Evolutionary conservation across 192 early-diverging fungal species (phyloP), one percentile per base, ranked within the genome.

Genomic region (Umbelopsis sp.): DNA sequence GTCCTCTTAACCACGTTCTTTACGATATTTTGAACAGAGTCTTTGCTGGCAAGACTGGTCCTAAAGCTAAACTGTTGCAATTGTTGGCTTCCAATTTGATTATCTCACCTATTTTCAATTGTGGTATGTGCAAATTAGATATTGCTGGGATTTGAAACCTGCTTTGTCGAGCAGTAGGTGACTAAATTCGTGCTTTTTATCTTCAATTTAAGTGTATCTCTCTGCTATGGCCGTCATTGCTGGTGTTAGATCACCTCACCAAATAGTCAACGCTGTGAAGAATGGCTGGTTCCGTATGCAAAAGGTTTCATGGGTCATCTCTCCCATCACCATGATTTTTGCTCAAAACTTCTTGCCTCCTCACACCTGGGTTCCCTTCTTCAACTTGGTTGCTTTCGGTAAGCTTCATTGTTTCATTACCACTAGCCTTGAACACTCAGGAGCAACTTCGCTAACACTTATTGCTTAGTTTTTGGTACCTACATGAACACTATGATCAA

Each of bases 331-430:
- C 3, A 91, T 94, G 86, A 82, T 85, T 23, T 81, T 93, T 76
- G 93, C 95, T 8, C 88, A 90, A 83, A 88, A 85, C 75, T 89
- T 89, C 68, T 77, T 97, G 51, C 86, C 84, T n/a, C 92, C 89
- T 12, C 80, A 85, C 46, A 79, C 90, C 49, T 97, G 94, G 94
- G 86, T 93, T 27, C 95, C 95, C 23, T 97, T 95, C 86, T 97
- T 95, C 82, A 94, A 95, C 82, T 49, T 90, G 23, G 81, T 97
- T 50, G 87, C 87, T 21, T 96, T 96, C 71, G 77, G 78, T 80
- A 80, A 79, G 73, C 79, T 20, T 30, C 3, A 37, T 18, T 2
- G 7, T 18, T 49, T 2, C 30, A 13, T 47, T 46, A 16, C 11
- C 37, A 45, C 2, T 18, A 33, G 1, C 18, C 3, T 13, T 16